These are phyloP conservation scores for Sonneratia caseolaris DNA, from an alignment of 345 rosid genomes.

Conservation along the genomic window DNA sequence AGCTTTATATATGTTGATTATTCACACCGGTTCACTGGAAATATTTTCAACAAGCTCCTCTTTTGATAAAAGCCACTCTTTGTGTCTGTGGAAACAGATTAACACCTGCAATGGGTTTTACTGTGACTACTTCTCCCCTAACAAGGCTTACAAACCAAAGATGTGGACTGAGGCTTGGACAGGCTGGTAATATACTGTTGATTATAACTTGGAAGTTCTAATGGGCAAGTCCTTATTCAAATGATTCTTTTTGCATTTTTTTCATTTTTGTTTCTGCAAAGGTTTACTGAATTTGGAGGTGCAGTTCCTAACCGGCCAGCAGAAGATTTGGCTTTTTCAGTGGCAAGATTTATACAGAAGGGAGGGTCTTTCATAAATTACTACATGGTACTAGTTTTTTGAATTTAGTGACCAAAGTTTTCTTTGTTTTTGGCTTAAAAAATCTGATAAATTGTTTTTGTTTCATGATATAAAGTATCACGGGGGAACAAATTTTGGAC, in stretches of 20 bases:
- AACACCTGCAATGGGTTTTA: constrained; percentile 97
- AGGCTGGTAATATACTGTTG: constrained; percentile 62
- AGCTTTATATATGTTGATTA: background rate
- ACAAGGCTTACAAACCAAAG: constrained; percentile 90
- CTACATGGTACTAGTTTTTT: constrained; percentile 59
- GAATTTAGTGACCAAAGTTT: constrained; percentile 9
- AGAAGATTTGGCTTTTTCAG: constrained; percentile 93
- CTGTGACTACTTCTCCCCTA: constrained; percentile 92
- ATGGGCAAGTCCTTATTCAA: background rate
- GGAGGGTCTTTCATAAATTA: constrained; percentile 94
- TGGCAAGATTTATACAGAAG: constrained; percentile 90
- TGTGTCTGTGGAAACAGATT: constrained; percentile 38
- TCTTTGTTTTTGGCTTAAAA: background rate
- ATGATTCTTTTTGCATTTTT: background rate
- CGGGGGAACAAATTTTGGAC: constrained; percentile 97
- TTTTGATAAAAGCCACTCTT: background rate
- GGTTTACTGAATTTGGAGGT: constrained; percentile 98
- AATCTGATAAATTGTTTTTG: background rate
- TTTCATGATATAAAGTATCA: constrained; percentile 57
- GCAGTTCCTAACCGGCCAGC: constrained; percentile 86
- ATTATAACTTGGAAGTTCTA: background rate
- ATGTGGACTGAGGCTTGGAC: constrained; percentile 99
- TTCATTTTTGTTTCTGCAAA: constrained; percentile 14
- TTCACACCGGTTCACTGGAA: background rate
- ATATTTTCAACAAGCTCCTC: background rate